A percentile compares a stretch with the other conserved stretches of the same genome.
Conservation (phyloP, 1,284 basidiomycete species). For the Ustilago lituana region DNA sequence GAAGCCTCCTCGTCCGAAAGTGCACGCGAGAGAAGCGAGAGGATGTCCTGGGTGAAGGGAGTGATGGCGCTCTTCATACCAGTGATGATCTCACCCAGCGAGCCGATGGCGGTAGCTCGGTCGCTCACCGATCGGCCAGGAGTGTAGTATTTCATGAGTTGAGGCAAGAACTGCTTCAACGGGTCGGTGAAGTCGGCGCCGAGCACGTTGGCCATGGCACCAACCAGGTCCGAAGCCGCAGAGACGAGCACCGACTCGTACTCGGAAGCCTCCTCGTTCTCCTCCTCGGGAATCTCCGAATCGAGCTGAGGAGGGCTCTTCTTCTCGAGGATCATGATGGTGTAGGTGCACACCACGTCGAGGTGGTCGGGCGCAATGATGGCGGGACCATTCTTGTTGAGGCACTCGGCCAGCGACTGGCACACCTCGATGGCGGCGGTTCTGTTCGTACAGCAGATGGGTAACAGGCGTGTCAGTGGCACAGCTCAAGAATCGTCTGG, state of each 20-base stretch:
- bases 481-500: too few relatives aligned
- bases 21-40: slow-evolving; percentile 70
- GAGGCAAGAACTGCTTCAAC: slow-evolving; percentile 85
- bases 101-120: slow-evolving; percentile 90
- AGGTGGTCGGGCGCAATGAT: slow-evolving; percentile 71
- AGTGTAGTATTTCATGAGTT: slow-evolving; percentile 89
- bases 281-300: slow-evolving; percentile 86
- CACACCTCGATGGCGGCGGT: slow-evolving; percentile 86
- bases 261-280: slow-evolving; percentile 79
- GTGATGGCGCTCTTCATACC: slow-evolving; percentile 90
- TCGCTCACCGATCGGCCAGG: slow-evolving; percentile 87
- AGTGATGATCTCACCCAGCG: slow-evolving; percentile 92
- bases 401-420: slow-evolving; percentile 85
- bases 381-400: slow-evolving; percentile 87
- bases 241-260: slow-evolving; percentile 96
- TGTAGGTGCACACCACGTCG: slow-evolving; percentile 71
- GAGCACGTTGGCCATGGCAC: slow-evolving; percentile 85
- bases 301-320: slow-evolving; percentile 83
- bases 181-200: slow-evolving; percentile 85
- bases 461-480: slow-evolving; percentile 29
- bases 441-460: slow-evolving; percentile 70
- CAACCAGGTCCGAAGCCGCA: slow-evolving; percentile 92
- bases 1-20: slow-evolving; percentile 86
- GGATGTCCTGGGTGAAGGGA: slow-evolving; percentile 77
- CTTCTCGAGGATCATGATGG: slow-evolving; percentile 76